Conservation (phyloP, 305 asterid species). For the Solanum hybrid region DNA sequence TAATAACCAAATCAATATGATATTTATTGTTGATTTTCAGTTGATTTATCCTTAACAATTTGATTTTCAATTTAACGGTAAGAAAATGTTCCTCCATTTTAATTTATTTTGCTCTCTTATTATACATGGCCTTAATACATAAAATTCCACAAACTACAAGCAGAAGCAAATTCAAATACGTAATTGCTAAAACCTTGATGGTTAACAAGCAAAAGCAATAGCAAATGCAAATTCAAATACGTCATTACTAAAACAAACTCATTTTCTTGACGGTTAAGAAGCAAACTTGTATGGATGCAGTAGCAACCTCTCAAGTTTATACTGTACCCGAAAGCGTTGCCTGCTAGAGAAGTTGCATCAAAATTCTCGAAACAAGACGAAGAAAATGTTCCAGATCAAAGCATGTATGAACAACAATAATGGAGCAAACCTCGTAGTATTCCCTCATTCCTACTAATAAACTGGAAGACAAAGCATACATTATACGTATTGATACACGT, state of each 20-base stretch:
- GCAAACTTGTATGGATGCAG: background rate
- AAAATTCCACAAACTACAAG: background rate
- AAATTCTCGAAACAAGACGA: background rate
- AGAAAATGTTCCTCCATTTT: background rate
- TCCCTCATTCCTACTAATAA: background rate
- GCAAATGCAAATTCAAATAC: background rate
- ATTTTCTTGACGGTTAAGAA: background rate
- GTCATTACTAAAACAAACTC: background rate
- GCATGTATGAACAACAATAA: background rate
- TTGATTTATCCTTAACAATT: background rate
- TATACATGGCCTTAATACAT: background rate
- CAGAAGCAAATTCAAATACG: background rate
- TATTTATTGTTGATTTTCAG: background rate
- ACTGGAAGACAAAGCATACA: conserved; percentile 2
- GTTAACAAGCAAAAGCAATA: background rate
- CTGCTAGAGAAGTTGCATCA: background rate
- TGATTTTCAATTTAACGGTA: background rate
- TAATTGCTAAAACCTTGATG: background rate
- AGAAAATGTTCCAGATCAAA: background rate
- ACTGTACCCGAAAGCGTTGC: background rate
- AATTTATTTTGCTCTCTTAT: background rate
- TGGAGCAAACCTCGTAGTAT: background rate
- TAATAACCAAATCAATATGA: background rate
- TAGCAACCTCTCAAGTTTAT: background rate
- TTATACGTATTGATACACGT: background rate